phyloP scores from a whole-genome alignment of 208 protist species.

The Wallacemonas sp. region DNA sequence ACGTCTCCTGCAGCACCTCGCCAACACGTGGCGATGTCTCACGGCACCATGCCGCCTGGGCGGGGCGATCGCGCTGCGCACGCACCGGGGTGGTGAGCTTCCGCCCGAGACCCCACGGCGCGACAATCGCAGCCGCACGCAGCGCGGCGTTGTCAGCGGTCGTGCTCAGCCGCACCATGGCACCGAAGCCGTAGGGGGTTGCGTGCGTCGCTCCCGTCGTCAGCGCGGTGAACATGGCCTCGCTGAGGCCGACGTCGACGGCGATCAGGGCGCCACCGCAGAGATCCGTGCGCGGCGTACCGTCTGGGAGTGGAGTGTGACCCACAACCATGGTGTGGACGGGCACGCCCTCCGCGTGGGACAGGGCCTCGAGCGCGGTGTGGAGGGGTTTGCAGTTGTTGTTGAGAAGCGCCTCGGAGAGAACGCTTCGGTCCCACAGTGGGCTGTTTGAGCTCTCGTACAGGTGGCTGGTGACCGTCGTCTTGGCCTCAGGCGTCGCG shows the following conservation, averaged over 20 bases:
- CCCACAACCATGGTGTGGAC: conserved; percentile 62
- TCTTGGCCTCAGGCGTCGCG: neutral
- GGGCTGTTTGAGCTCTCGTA: conserved; percentile 28
- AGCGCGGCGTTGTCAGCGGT: neutral
- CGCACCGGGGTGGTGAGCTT: neutral
- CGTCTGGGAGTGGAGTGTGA: conserved; percentile 38
- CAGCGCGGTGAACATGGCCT: conserved; percentile 12
- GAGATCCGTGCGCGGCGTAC: conserved; percentile 17
- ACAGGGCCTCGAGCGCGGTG: conserved; percentile 35
- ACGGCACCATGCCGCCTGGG: neutral
- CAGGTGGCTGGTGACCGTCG: neutral
- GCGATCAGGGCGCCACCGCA: conserved; percentile 37
- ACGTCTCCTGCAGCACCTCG: neutral
- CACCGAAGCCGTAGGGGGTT: neutral
- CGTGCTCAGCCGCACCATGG: neutral
- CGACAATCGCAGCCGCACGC: neutral
- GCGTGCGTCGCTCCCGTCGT: neutral
- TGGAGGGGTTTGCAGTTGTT: conserved; percentile 40
- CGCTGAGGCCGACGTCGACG: conserved; percentile 36
- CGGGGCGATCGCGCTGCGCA: neutral
- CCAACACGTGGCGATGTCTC: neutral
- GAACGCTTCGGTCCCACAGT: conserved; percentile 36
- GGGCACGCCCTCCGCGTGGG: conserved; percentile 12
- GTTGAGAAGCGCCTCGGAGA: conserved; percentile 16
- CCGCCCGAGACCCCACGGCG: conserved; percentile 1